A percentile compares a stretch with the other conserved stretches of the same genome.
These are phyloP conservation scores for Drechmeria coniospora DNA, from an alignment of 2,329 filamentous ascomycete species.

Conservation along the genomic window DNA sequence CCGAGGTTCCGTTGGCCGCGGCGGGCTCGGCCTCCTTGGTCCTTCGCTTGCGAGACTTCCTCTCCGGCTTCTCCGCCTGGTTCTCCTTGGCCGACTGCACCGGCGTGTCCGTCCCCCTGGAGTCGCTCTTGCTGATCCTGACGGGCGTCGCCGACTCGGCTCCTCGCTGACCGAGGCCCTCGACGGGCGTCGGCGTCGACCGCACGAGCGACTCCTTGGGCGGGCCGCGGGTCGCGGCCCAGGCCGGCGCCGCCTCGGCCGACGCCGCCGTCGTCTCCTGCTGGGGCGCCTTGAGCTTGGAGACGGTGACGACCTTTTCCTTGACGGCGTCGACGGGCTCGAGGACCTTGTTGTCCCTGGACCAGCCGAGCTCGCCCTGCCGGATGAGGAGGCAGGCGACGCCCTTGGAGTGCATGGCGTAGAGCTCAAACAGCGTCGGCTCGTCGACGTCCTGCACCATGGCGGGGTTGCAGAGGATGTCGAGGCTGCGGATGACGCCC, in stretches of 20 bases:
- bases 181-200: conserved; percentile 10
- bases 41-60: conserved; percentile 54
- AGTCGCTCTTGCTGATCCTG: conserved; percentile 26
- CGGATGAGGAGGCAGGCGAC: conserved; percentile 82
- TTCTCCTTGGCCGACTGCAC: conserved; percentile 22
- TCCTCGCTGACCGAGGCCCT: conserved; percentile 13
- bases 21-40: conserved; percentile 26
- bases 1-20: conserved; percentile 24
- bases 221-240: conserved; percentile 17
- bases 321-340: conserved; percentile 61
- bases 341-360: conserved; percentile 75
- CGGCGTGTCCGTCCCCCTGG: conserved; percentile 32
- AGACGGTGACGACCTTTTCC: conserved; percentile 58
- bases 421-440: conserved; percentile 76
- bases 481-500: conserved; percentile 75
- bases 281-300: conserved; percentile 45
- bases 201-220: conserved; percentile 20
- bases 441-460: conserved; percentile 50
- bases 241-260: conserved; percentile 23
- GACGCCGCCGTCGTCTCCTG: conserved; percentile 19
- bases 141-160: conserved; percentile 17
- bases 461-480: conserved; percentile 64
- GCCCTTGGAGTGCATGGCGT: conserved; percentile 93
- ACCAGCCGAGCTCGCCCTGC: conserved; percentile 84
- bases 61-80: conserved; percentile 43